Conservation (phyloP, 495 filamentous ascomycete genomes). For the Aspergillus hancockii region DNA sequence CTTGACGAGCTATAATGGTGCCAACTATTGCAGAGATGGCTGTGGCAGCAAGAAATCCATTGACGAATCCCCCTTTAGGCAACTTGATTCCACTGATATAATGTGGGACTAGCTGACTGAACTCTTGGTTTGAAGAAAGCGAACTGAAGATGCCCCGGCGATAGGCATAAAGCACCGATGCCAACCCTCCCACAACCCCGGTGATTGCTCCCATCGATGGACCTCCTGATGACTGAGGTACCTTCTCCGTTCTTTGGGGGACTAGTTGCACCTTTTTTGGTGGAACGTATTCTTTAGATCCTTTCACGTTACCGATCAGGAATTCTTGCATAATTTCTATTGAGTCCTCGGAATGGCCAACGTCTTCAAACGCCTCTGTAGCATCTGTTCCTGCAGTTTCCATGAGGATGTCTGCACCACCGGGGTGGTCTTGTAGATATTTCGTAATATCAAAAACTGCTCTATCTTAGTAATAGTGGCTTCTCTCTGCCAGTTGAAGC, state of each 20-base stretch:
- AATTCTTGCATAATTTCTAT: conserved; percentile 4
- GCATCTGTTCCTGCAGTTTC: conserved; percentile 56
- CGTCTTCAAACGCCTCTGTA: conserved; percentile 52
- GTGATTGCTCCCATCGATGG: background rate
- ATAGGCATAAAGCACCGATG: background rate
- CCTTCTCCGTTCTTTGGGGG: background rate
- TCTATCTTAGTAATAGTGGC: background rate
- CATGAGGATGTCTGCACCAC: conserved; percentile 49
- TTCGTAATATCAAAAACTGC: conserved; percentile 54
- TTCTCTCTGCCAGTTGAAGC: background rate
- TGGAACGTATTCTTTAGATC: conserved; percentile 27
- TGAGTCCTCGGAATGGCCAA: conserved; percentile 44
- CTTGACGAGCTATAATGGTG: conserved; percentile 21
- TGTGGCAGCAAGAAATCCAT: conserved; percentile 38
- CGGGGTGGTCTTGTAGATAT: conserved; percentile 56
- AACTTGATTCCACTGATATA: background rate
- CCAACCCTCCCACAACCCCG: background rate
- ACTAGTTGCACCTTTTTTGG: conserved; percentile 30
- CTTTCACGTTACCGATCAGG: conserved; percentile 33
- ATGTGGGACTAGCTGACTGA: background rate
- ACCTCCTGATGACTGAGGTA: conserved; percentile 17
- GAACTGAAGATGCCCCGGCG: background rate
- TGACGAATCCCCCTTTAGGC: conserved; percentile 27
- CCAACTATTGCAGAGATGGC: conserved; percentile 27
- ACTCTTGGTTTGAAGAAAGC: background rate